Base-by-base conservation (phyloP, 176 grass and related monocot genomes). In the Guadua angustifolia region DNA sequence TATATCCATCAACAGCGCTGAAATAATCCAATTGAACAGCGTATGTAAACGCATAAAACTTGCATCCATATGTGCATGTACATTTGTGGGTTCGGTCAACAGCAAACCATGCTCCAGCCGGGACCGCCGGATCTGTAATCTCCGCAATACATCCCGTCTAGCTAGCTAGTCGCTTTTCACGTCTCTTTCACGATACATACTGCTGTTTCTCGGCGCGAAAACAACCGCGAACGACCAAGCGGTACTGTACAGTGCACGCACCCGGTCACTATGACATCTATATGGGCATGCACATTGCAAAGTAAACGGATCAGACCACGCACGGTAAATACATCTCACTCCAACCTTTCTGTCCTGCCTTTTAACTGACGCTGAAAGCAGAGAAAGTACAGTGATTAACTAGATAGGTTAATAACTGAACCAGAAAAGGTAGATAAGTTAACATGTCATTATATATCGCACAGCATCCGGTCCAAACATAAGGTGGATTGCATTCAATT, bases 141-240 rank as follows among this genome's bases (percentile, higher is more conserved):
- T 46, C 56, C 13, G 64, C 10, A 58, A 56, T 65, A 72, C 66
- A 67, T 80, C 69, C 1, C 17, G 77, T 24, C 59, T 35, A 50
- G 44, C 44, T 45, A 45, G 56, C 46, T 59, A 49, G 75, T 63
- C 6, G 53, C 26, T 6, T 10, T 40, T 50, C 68, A 13, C 10
- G 2, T 80, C 36, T 17, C 33, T 86, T 81, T 75, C 47, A 75
- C 60, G 38, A 46, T 70, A 68, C 78, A 5, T 74, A 8, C 49
- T 60, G 58, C 56, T 74, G 57, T 55, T 80, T 15, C 5, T 22
- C 68, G 10, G 2, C 45, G 3, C 11, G 68, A 66, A 21, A 86
- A 8, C 32, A 50, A 66, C 58, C 17, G 19, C 46, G 3, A 7
- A 11, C 17, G 46, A 10, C 45, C 9, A 32, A 13, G 39, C 16